Evolutionary conservation across 192 early-diverging fungal species (phyloP), one percentile per base, ranked within the genome.

Genomic region (Rhizophagus clarus): DNA sequence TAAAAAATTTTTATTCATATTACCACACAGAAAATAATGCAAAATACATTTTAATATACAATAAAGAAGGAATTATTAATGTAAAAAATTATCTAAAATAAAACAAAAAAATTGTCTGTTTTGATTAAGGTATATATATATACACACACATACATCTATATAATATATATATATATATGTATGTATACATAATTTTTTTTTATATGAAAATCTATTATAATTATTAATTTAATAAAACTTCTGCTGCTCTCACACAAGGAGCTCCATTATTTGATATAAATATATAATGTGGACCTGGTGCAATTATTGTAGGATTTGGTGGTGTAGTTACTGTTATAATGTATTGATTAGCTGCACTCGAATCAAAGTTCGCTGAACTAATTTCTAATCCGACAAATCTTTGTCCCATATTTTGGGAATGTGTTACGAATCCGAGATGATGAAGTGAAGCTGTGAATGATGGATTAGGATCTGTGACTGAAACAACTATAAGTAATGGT

Each of bases 361-460:
- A 0, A 56, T 56, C 51, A 56, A 1, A 20, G n/a, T 22, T 22
- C 4, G 17, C 29, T 17, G 4, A 1, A 3, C 6, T 20, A 67
- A 67, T 14, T 1, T 11, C 17, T 67, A 67, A 15, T 1, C 26
- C 29, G 2, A 86, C 85, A 68, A 80, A 81, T 28, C 88, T 83
- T 70, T 89, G 88, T 11, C 84, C 86, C 87, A 89, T 89, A 67
- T 88, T 86, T 74, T 85, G 82, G 22, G 87, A 87, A 69, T 90
- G 88, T 10, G 88, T 90, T 34, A 83, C 85, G 73, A 89, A 88
- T 14, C 88, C 88, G 26, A 72, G 79, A 47, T 85, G 80, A 90
- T 45, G n/a, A n/a, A n/a, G n/a, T 56, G 83, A 83, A 47, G 89
- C 87, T 7, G 74, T 79, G 14, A 88, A 45, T 0, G 85, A 69